Conservation (phyloP, 2,329 filamentous ascomycete genomes). For the Plectosphaerella plurivora region DNA sequence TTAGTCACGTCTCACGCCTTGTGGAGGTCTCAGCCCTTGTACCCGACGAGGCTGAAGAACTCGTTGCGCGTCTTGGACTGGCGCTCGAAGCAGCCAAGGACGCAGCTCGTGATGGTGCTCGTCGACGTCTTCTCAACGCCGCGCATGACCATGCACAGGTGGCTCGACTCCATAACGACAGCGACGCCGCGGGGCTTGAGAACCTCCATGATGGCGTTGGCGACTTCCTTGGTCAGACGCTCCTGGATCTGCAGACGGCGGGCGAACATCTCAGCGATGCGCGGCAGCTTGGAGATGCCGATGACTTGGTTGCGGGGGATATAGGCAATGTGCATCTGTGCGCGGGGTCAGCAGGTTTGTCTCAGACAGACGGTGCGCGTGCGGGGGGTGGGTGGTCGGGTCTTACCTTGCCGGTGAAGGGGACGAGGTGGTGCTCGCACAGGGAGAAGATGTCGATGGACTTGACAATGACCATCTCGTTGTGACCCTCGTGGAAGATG, state of each 20-base stretch:
- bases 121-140: constrained; percentile 91
- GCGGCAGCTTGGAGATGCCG: constrained; percentile 89
- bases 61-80: constrained; percentile 94
- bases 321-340: constrained; percentile 96
- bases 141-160: constrained; percentile 98
- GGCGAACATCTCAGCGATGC: constrained; percentile 96
- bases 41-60: constrained; percentile 75
- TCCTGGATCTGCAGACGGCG: constrained; percentile 94
- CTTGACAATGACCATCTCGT: constrained; percentile 96
- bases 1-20: not conserved
- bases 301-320: constrained; percentile 86
- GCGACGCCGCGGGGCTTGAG: constrained; percentile 91
- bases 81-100: constrained; percentile 91
- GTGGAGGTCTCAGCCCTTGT: constrained; percentile 39
- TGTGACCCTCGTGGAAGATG: constrained; percentile 94
- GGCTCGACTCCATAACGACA: constrained; percentile 95
- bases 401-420: constrained; percentile 85
- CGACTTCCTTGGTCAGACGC: constrained; percentile 91
- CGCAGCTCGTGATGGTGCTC: constrained; percentile 91
- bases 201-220: constrained; percentile 87
- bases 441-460: constrained; percentile 94
- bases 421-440: constrained; percentile 96
- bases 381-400: not conserved
- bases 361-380: not conserved
- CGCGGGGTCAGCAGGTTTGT: not conserved